phyloP scores from a whole-genome alignment of 345 rosid species.

The Orychophragmus violaceus region DNA sequence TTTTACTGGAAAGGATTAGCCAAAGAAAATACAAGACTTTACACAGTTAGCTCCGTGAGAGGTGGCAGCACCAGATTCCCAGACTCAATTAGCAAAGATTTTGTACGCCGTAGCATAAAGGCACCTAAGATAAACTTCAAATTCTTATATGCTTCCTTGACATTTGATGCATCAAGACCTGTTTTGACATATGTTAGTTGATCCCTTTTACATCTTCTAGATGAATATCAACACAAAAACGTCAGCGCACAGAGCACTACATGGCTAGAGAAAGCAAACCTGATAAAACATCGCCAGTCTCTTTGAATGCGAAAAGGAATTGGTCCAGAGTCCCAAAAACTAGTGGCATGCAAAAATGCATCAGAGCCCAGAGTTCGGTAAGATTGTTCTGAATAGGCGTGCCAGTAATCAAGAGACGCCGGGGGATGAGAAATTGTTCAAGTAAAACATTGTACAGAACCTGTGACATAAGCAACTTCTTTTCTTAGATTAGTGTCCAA shows the following conservation, averaged over 20 bases:
- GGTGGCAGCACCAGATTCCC: slow-evolving; percentile 74
- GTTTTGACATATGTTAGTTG: slow-evolving; percentile 6
- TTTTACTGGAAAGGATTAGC: neutral
- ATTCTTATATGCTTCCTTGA: slow-evolving; percentile 41
- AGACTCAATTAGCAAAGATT: slow-evolving; percentile 58
- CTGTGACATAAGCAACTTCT: slow-evolving; percentile 34
- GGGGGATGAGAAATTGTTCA: slow-evolving; percentile 68
- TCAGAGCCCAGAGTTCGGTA: slow-evolving; percentile 85
- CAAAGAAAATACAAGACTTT: slow-evolving; percentile 18
- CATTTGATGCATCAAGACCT: slow-evolving; percentile 38
- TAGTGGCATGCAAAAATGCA: slow-evolving; percentile 91
- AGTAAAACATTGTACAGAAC: slow-evolving; percentile 64
- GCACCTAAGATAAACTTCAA: slow-evolving; percentile 58
- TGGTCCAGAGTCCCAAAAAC: slow-evolving; percentile 74
- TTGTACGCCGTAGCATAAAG: slow-evolving; percentile 87
- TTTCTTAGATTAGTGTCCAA: neutral
- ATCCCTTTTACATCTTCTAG: neutral
- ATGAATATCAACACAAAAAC: neutral
- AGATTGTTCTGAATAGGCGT: slow-evolving; percentile 90
- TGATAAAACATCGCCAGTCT: slow-evolving; percentile 50
- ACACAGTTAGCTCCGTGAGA: slow-evolving; percentile 83
- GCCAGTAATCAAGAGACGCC: slow-evolving; percentile 81
- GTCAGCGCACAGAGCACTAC: neutral
- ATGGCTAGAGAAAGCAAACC: slow-evolving; percentile 33
- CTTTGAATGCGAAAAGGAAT: slow-evolving; percentile 65